Evolutionary conservation across 2,329 filamentous ascomycete species (phyloP), one percentile per base, ranked within the genome.

Genomic region (Nemania serpens): DNA sequence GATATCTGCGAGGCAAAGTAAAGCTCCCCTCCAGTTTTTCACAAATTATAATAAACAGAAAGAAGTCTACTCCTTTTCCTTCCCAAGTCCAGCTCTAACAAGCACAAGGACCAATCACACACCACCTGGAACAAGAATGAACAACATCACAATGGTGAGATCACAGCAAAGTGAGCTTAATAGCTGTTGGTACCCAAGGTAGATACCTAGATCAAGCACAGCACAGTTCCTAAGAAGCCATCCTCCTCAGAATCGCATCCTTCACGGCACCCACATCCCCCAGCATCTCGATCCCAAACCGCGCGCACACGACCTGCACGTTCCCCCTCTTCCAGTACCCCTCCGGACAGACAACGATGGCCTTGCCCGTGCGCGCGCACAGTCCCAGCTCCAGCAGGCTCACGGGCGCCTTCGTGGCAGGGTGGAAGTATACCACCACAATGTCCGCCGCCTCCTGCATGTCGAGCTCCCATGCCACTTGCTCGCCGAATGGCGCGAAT

Each of bases 281-380:
- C 33, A 82, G 72, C 57, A 82, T 69, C 39, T 77, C 73, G 5
- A 86, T 71, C 0, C 72, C 76, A 61, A 80, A 82, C 55, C 76
- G 76, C 59, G 75, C 69, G 62, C 85, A 88, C 10, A 87, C 79
- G 13, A 86, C 74, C 67, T 84, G 76, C 34, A 90, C 83, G 64
- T 89, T 88, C 0, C 84, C 86, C n/a, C 77, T 77, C 70, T 86
- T 86, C 73, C 73, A 79, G 66, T 84, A 89, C 0, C 77, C 78
- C 22, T 76, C 70, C 1, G 79, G 76, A 48, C 82, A 85, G 43
- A 81, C 81, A 0, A 88, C 84, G 11, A 88, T 34, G 9, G 57
- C 54, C 34, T 58, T 61, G 22, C 58, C 58, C 33, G 25, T 36
- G 18, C 47, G 37, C 11, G 58, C 55, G 22, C 58, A 61, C 3